Base-by-base conservation (phyloP, 2,329 filamentous ascomycete species). In the Scortechinia acanthostroma region DNA sequence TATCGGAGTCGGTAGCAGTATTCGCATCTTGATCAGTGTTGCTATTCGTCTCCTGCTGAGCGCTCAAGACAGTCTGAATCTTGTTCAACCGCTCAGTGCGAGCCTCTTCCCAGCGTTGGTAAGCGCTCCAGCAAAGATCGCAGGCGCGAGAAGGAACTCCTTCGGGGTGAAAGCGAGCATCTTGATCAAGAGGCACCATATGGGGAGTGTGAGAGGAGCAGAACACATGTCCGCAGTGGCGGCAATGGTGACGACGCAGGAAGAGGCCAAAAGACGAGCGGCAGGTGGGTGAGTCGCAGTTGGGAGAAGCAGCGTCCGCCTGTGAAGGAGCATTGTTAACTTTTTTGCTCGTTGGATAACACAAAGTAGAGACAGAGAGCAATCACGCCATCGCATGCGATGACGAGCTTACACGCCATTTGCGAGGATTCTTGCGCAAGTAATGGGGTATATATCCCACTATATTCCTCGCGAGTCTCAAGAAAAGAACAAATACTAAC, bases 211-310 rank as follows among this genome's bases (percentile, higher is more conserved):
- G 79, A 23, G 71, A 66, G 48, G 71, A 70, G 62, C 80, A 84
- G 57, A 82, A 83, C 53, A 84, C 74, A 53, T 80, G 74, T 37
- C 80, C 80, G 52, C 80, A 84, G 53, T 80, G 78, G 47, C 80
- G 75, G 60, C 80, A 84, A 61, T 84, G 80, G 55, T 84, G 80
- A 47, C 78, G 77, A 43, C 80, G 77, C 43, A 74, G 68, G 61
- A 80, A 78, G 55, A 82, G 68, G 40, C 74, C 71, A 56, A 84
- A 84, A 17, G 71, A 67, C 35, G 70, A 70, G 43, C 71, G 69
- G 60, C 80, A 84, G 47, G 73, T 70, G 3, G 72, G 69, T 6
- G 71, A 73, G 55, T 76, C 74, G 61, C 80, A 84, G 49, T 64
- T 69, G 37, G 65, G 56, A 45, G 75, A 74, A 49, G 74, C 74